Evolutionary conservation across 2,329 filamentous ascomycete species (phyloP).

Genomic region (Coniochaeta sp.): DNA sequence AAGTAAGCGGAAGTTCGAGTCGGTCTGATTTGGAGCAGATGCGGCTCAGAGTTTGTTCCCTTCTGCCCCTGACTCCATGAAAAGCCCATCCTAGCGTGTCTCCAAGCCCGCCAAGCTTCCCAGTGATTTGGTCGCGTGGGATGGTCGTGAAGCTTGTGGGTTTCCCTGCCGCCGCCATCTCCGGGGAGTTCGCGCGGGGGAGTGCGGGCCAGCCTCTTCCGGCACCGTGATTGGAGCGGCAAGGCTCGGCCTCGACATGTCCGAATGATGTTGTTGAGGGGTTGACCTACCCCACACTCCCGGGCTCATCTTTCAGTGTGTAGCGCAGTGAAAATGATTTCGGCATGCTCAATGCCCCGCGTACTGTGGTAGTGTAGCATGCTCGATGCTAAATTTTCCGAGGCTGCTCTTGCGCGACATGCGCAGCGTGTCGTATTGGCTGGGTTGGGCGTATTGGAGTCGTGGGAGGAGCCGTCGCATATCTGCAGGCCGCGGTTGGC

Average conservation of each 20-base stretch:
- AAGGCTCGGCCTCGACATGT: not conserved
- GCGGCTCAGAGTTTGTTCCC: too few species aligned
- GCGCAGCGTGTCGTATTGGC: not conserved
- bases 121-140: slow-evolving; percentile 2
- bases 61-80: not conserved
- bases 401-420: not conserved
- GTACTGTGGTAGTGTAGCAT: too few species aligned
- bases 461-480: not conserved
- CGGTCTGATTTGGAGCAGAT: too few species aligned
- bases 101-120: not conserved
- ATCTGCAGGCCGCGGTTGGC: not conserved
- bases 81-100: not conserved
- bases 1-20: too few species aligned
- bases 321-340: not conserved
- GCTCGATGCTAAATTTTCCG: not conserved
- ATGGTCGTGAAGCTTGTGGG: not conserved
- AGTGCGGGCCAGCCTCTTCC: not conserved
- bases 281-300: not conserved
- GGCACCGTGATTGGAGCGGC: slow-evolving; percentile 1
- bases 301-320: not conserved
- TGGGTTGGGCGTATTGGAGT: not conserved
- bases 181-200: not conserved
- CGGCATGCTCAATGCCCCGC: not conserved
- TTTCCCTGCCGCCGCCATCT: not conserved
- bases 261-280: not conserved